These are phyloP conservation scores for Calonectria honghensis DNA, from an alignment of 2,329 filamentous ascomycete genomes.

Conservation along the genomic window DNA sequence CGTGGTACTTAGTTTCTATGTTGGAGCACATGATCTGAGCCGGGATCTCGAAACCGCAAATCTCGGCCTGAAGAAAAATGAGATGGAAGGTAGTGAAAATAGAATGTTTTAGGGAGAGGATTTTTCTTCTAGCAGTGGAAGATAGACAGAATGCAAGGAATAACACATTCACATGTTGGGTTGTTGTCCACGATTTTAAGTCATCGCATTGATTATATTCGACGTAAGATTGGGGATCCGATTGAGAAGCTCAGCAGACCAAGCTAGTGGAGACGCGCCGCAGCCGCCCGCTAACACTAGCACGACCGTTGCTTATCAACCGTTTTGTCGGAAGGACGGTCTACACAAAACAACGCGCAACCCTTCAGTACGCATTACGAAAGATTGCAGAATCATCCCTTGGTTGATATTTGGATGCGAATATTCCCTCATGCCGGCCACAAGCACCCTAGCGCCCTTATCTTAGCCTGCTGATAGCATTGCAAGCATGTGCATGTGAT, in stretches of 20 bases:
- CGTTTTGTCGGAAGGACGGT: too few relatives aligned
- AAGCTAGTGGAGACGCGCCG: neutral
- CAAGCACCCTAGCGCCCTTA: neutral
- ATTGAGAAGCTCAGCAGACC: neutral
- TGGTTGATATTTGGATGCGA: too few relatives aligned
- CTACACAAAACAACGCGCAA: slow-evolving; percentile 5
- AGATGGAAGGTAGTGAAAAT: neutral
- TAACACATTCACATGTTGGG: neutral
- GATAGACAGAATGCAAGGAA: neutral
- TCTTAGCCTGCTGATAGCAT: neutral
- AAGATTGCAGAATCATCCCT: neutral
- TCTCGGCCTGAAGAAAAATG: slow-evolving; percentile 41
- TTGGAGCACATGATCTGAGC: slow-evolving; percentile 50
- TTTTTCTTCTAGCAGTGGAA: neutral
- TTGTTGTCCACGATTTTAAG: neutral
- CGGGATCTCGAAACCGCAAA: slow-evolving; percentile 48
- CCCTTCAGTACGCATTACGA: neutral
- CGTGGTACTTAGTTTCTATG: slow-evolving; percentile 47
- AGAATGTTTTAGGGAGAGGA: neutral
- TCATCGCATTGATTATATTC: neutral
- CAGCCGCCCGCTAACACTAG: neutral
- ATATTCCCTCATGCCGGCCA: too few relatives aligned
- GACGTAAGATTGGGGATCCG: neutral
- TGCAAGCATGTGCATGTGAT: slow-evolving; percentile 1
- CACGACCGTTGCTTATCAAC: neutral